Conservation (phyloP, 176 grass and related monocot genomes). For the Coix lacrymajobi region DNA sequence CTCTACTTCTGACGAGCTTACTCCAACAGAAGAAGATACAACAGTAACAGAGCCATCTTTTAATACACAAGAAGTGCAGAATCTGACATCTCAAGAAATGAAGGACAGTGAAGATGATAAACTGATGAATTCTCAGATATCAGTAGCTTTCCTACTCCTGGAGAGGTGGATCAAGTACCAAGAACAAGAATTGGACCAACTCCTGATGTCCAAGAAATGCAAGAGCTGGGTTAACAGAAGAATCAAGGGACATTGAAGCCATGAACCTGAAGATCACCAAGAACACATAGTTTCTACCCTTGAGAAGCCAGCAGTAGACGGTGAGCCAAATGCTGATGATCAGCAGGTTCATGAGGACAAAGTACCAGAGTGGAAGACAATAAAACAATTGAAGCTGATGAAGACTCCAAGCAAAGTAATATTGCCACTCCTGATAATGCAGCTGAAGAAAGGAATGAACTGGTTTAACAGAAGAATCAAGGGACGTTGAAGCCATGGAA, state of each 20-base stretch:
- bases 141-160: not conserved
- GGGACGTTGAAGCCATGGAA: not conserved
- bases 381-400: slow-evolving; percentile 26
- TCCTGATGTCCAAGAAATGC: slow-evolving; percentile 11
- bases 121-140: not conserved
- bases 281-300: slow-evolving; percentile 16
- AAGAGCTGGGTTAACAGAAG: slow-evolving; percentile 19
- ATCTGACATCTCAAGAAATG: slow-evolving; percentile 9
- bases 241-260: slow-evolving; percentile 7
- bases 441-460: no score
- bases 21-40: slow-evolving; percentile 18
- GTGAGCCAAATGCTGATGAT: slow-evolving; percentile 17
- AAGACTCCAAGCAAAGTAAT: slow-evolving; percentile 11
- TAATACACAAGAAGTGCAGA: slow-evolving; percentile 15
- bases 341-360: slow-evolving; percentile 17
- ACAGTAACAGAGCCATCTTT: not conserved
- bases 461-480: slow-evolving; percentile 20
- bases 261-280: slow-evolving; percentile 8
- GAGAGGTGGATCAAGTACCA: slow-evolving; percentile 3
- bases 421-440: not conserved
- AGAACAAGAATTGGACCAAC: not conserved
- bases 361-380: slow-evolving; percentile 22
- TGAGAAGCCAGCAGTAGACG: slow-evolving; percentile 12
- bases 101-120: slow-evolving; percentile 9
- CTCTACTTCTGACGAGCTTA: slow-evolving; percentile 20